Evolutionary conservation across 306 rosid species (phyloP), one percentile per base, ranked within the genome.

Genomic region (Acacia crassicarpa): DNA sequence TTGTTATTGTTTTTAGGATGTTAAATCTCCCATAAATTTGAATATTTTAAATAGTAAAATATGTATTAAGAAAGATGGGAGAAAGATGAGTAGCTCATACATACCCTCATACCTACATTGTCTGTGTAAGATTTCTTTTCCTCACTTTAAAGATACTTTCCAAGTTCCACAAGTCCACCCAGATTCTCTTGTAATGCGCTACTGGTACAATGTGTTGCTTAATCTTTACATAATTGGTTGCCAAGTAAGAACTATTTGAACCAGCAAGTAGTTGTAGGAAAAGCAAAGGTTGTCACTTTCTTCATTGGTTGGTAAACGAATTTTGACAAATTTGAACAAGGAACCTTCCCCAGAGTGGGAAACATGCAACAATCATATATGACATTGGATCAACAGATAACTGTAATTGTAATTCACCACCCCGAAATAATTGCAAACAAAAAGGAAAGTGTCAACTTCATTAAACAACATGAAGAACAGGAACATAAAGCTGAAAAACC

Each of bases 241-340:
- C 41, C 16, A 78, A 78, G 83, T 65, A 78, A 71, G 22, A 83
- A 13, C 72, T 30, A 8, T 83, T 51, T 62, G 59, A 41, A 63
- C 65, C 51, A 43, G 49, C 69, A 62, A 62, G 80, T 72, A 61
- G 63, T 78, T 78, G 44, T 6, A 83, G 20, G 65, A 51, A 72
- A 82, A 76, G 74, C 44, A 63, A 14, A 54, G 48, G 14, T 10
- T 73, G 44, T 78, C 83, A 49, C 58, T 83, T 78, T 72, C 76
- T 23, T 38, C 59, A 1, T 41, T 40, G 67, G 76, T 83, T 62
- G 83, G 79, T 72, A 72, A 72, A 58, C 73, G 86, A 67, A 44
- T 77, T 77, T 77, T 83, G 79, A 40, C 23, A 49, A 27, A 67
- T 33, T 19, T 63, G 44, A 63, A 49, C 61, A 44, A 65, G 33